Evolutionary conservation across 2,329 filamentous ascomycete species (phyloP), one percentile per base, ranked within the genome.

Genomic region (Hypoxylon sp.): DNA sequence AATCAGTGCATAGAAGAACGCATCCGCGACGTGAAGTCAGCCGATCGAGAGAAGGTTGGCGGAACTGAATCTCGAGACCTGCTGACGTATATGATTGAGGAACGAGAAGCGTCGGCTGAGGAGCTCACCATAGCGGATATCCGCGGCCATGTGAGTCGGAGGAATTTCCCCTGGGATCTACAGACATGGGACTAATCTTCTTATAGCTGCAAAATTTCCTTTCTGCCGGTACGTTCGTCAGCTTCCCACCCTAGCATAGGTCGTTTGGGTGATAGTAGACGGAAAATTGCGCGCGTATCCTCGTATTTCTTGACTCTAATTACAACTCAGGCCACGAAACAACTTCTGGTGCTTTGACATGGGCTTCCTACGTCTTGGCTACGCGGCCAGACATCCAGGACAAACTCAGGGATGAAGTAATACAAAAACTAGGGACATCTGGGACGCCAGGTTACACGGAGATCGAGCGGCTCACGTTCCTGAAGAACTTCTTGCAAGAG

Each of bases 61-160:
- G 44, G 53, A 7, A 50, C 45, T 20, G 65, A 61, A 32, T 73
- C 72, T 18, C 56, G 73, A 7, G 65, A 77, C 61, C 70, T 74
- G n/a, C 71, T 79, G 1, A 75, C 77, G 16, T 72, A 76, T 8
- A 71, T 80, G 61, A 76, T 81, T 4, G 66, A 76, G 30, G 73
- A 78, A 24, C 59, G 64, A 36, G 54, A 63, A 40, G 28, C 48
- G 12, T 22, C 30, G 6, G 40, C 30, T 18, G 64, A 51, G 4
- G 55, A 60, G 14, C 55, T 66, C 6, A 52, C 54, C 12, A 66
- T 56, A 22, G 64, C 36, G 14, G 54, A 66, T 26, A 66, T 66
- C 30, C 54, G 59, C 4, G 64, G 64, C 18, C 64, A 66, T 59
- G 64, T 66, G 33, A 60, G 64, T 60, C 9, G 20, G 36, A 14